Evolutionary conservation across 2,329 filamentous ascomycete species (phyloP), one percentile per base, ranked within the genome.

Genomic region (Nothophaeocryptopus gaeumannii): DNA sequence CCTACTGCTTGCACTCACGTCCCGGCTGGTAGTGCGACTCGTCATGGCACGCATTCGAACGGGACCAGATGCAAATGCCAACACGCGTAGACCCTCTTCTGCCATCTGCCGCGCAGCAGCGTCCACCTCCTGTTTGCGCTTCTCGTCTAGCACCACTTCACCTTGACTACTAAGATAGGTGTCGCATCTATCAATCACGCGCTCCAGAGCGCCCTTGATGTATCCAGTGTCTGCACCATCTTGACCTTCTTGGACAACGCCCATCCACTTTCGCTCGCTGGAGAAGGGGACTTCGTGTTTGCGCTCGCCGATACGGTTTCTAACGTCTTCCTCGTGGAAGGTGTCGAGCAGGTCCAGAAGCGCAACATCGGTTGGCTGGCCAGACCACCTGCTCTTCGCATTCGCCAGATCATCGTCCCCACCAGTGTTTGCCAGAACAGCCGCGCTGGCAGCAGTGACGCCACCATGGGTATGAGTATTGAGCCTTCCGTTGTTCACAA

Each of bases 181-280:
- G 70, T 96, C 91, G 65, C 92, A 99, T 43, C 88, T 83, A 48
- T 83, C 83, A 5, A 99, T 74, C 15, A 99, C 81, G 67, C 85
- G 86, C 70, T 99, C 93, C 35, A 97, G 78, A 31, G 93, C 89
- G 30, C 93, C 95, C 68, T 99, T 99, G 74, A 97, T 88, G 68
- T 97, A 99, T 0, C 89, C 91, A 58, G 89, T 84, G 63, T 95
- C 88, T 54, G 84, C 83, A 33, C 86, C 84, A 51, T 75, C 77
- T 29, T 75, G 72, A 26, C 76, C 76, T 50, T 70, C 64, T 55
- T 96, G 88, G 2, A 90, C 86, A 26, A 96, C 91, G 31, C 95
- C 95, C 95, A 99, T 99, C 92, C 92, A 99, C 71, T 99, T 99
- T 50, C 92, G 82, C 67, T 96, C 90, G 1, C 93, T 99, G 67